Evolutionary conservation across 345 rosid species (phyloP).

Genomic region (Eucalyptus dawsonii): DNA sequence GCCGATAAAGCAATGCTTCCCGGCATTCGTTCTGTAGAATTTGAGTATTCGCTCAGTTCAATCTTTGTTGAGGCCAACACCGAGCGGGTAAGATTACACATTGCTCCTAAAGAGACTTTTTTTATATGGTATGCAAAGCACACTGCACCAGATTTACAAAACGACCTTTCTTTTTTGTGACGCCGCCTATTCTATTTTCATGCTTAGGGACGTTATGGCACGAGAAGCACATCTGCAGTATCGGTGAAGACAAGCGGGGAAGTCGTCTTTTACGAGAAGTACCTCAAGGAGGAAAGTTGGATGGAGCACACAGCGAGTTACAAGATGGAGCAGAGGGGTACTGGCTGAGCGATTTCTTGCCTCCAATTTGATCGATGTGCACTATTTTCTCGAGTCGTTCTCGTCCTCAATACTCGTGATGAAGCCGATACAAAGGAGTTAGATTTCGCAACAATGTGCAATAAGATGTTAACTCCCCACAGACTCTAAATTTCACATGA

Average conservation of each 20-base stretch:
- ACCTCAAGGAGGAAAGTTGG: conserved; percentile 42
- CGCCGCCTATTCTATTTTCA: neutral
- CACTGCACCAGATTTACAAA: neutral
- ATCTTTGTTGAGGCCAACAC: conserved; percentile 32
- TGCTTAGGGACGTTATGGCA: conserved; percentile 54
- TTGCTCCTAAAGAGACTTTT: neutral
- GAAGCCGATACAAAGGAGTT: too few relatives aligned
- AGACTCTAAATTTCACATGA: too few relatives aligned
- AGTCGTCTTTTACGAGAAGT: conserved; percentile 39
- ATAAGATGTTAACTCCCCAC: too few relatives aligned
- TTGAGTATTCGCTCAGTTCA: conserved; percentile 42
- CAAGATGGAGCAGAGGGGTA: conserved; percentile 1
- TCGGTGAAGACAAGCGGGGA: conserved; percentile 32
- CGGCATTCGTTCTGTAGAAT: conserved; percentile 17
- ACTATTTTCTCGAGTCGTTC: neutral
- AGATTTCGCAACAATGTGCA: too few relatives aligned
- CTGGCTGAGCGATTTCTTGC: neutral
- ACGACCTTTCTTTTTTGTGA: neutral
- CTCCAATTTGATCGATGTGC: neutral
- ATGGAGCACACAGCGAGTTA: conserved; percentile 19
- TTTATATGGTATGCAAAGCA: neutral
- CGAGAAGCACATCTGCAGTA: conserved; percentile 56
- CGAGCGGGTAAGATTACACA: conserved; percentile 10
- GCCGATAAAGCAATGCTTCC: conserved; percentile 21
- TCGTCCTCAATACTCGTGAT: too few relatives aligned